Conservation (phyloP, 768 basidiomycete genomes). For the Boletus speciosus region DNA sequence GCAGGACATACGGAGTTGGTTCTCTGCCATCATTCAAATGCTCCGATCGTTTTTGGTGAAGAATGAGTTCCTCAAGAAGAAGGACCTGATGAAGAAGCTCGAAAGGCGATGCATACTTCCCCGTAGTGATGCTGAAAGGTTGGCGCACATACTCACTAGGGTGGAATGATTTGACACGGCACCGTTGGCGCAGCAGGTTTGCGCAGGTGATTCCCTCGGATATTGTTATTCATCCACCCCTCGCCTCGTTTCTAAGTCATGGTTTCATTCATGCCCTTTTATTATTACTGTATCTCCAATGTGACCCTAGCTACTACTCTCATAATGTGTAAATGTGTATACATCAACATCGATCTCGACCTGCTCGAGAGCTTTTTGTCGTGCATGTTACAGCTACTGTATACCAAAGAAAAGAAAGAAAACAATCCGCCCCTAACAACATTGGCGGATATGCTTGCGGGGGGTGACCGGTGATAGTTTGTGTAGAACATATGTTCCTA, state of each 20-base stretch:
- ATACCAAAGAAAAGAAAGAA: too few species aligned
- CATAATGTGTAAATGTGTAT: not conserved
- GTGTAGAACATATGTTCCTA: too few species aligned
- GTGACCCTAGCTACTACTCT: not conserved
- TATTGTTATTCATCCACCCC: not conserved
- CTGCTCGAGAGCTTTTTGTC: too few species aligned
- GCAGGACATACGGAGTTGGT: slow-evolving; percentile 2
- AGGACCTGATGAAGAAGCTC: not conserved
- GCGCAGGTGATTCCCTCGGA: not conserved
- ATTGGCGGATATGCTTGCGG: too few species aligned
- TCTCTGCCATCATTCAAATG: not conserved
- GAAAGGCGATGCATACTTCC: not conserved
- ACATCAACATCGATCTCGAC: too few species aligned
- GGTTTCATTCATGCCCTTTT: not conserved
- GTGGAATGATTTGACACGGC: not conserved
- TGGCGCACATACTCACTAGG: not conserved
- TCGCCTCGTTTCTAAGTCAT: not conserved
- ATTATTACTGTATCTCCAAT: too few species aligned
- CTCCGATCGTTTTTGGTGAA: not conserved
- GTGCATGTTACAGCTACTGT: too few species aligned
- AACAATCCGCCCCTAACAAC: too few species aligned
- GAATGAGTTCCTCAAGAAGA: not conserved
- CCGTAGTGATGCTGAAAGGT: not conserved
- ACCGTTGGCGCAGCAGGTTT: not conserved
- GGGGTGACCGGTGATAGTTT: too few species aligned